Conservation (phyloP, 1,284 basidiomycete genomes). For the Apiotrichum veenhuisii region DNA sequence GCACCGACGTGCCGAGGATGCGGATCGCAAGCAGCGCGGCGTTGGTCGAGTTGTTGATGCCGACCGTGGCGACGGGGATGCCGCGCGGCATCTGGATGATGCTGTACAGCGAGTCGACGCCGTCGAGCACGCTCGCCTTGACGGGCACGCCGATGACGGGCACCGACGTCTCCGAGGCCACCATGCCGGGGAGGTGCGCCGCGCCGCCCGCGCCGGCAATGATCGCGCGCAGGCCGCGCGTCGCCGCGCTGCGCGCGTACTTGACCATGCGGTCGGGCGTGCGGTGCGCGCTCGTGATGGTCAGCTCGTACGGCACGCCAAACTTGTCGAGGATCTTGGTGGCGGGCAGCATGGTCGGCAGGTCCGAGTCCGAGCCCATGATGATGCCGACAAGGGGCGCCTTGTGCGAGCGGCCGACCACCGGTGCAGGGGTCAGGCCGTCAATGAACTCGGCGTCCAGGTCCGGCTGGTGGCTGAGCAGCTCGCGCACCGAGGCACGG, state of each 20-base stretch:
- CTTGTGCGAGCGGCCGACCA: constrained; percentile 54
- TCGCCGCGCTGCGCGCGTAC: constrained; percentile 73
- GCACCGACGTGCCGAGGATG: constrained; percentile 74
- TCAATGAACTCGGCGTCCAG: constrained; percentile 54
- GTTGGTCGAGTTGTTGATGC: constrained; percentile 94
- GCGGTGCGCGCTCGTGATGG: constrained; percentile 93
- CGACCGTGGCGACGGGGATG: constrained; percentile 94
- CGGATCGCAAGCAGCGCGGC: constrained; percentile 88
- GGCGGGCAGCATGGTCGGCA: constrained; percentile 87
- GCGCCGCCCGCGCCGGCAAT: constrained; percentile 97
- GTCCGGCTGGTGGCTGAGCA: constrained; percentile 65
- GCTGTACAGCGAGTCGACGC: constrained; percentile 91
- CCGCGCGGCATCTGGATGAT: constrained; percentile 99
- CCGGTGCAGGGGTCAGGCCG: constrained; percentile 56
- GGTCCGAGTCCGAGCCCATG: constrained; percentile 99
- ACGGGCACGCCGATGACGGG: constrained; percentile 97
- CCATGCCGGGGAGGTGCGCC: constrained; percentile 97
- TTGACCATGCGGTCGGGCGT: constrained; percentile 83
- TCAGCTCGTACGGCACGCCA: constrained; percentile 83
- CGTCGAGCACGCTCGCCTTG: constrained; percentile 88
- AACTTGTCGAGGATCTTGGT: constrained; percentile 81
- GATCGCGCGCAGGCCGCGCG: constrained; percentile 71
- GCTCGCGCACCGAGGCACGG: constrained; percentile 62
- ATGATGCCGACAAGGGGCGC: constrained; percentile 88
- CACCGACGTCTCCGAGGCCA: constrained; percentile 85